A percentile compares a stretch with the other conserved stretches of the same genome.
These are phyloP conservation scores for Diaporthe sp. DNA, from an alignment of 2,329 filamentous ascomycete species.

Conservation along the genomic window DNA sequence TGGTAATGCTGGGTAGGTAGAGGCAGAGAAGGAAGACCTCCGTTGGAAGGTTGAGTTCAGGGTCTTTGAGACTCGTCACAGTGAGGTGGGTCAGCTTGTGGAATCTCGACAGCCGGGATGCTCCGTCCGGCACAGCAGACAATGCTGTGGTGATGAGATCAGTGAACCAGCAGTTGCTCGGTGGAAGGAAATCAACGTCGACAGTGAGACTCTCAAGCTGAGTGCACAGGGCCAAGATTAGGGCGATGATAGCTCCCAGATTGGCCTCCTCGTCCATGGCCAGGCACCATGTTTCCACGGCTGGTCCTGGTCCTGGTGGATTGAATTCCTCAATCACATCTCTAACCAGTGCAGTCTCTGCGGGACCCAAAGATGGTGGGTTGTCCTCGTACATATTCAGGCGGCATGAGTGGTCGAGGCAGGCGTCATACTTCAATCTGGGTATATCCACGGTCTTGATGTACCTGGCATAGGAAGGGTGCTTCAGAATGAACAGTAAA, in stretches of 20 bases:
- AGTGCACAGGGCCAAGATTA: background rate
- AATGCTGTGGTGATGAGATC: background rate
- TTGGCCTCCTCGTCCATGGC: background rate
- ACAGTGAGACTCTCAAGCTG: background rate
- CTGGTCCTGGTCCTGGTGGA: background rate
- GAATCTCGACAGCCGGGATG: background rate
- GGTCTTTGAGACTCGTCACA: background rate
- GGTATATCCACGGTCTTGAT: background rate
- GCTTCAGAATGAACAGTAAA: background rate
- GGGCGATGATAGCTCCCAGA: background rate
- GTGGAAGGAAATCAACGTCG: background rate
- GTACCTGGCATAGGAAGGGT: background rate
- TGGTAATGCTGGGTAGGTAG: background rate
- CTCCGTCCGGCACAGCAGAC: background rate
- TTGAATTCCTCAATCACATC: background rate
- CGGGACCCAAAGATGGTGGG: background rate
- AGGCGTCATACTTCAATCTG: background rate
- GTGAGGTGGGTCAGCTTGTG: background rate
- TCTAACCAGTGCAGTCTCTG: background rate
- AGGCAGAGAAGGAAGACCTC: background rate
- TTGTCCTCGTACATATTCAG: background rate
- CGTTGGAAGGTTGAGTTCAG: background rate
- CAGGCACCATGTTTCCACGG: background rate
- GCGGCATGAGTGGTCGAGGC: background rate
- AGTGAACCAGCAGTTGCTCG: background rate